Evolutionary conservation across 2,329 filamentous ascomycete species (phyloP), one percentile per base, ranked within the genome.

Genomic region (Fusarium paranaense): DNA sequence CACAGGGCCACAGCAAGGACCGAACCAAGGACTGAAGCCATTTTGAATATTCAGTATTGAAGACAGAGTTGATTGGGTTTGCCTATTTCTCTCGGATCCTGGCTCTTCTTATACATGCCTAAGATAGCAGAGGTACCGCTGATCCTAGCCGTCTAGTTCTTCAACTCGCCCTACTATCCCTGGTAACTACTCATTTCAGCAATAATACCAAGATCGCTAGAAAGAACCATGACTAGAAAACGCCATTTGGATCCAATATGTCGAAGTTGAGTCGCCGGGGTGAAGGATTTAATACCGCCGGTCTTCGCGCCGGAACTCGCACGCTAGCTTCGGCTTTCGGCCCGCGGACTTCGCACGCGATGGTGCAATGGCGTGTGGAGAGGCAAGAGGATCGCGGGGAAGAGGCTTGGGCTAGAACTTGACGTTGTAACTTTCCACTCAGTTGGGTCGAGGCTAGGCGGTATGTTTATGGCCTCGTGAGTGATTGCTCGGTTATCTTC

Each of bases 281-380:
- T 37, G n/a, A 57, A 57, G n/a, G 32, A 33, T 56, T 25, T 6
- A 25, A 57, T 37, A 57, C 20, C n/a, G 14, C 32, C 32, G 54
- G 54, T 4, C 16, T 57, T 57, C 54, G 54, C 54, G n/a, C 33
- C 54, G 54, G 54, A 57, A 57, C 54, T 57, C 54, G 54, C 54
- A 25, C 33, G 20, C 54, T 57, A 57, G 54, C 33, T 37, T 16
- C 54, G 54, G 54, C 54, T 57, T 57, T 57, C 54, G 54, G 54
- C 54, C 42, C 13, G 7, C 54, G 54, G 54, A 57, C 33, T 18
- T 57, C 54, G 54, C 33, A 57, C 11, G 16, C 20, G 20, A 57
- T 57, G 54, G 33, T 37, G 20, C n/a, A 22, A 57, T 57, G 20
- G 20, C 32, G 27, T 16, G 52, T 56, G 52, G 52, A 30, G 47